Percentiles rank a stretch among this genome's conserved stretches.
Evolutionary conservation across 140 eudicot genomes (phyloP).

Genomic region (Stevia rebaudiana): DNA sequence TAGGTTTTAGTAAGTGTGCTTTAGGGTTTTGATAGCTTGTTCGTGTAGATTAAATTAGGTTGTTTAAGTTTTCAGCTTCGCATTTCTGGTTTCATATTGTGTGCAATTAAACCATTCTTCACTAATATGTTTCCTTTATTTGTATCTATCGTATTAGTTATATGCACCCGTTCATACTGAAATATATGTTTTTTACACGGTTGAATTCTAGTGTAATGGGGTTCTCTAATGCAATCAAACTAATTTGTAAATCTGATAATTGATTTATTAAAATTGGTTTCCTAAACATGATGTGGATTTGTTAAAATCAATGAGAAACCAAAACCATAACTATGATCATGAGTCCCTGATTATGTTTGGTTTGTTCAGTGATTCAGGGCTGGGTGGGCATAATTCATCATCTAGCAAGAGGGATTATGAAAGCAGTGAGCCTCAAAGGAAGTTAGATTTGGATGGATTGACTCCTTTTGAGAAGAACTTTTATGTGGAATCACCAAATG

Average conservation of each 20-base stretch:
- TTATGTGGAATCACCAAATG: conserved; percentile 70
- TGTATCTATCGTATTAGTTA: too few relatives aligned
- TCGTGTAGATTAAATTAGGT: background rate
- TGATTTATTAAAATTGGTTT: background rate
- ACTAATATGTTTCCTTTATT: too few relatives aligned
- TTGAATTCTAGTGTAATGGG: background rate
- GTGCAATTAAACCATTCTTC: background rate
- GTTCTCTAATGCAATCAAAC: background rate
- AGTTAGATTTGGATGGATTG: conserved; percentile 81
- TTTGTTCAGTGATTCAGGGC: conserved; percentile 68
- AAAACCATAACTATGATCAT: too few relatives aligned
- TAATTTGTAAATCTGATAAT: background rate
- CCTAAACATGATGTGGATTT: background rate
- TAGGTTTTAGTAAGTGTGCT: background rate
- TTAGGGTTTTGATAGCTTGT: conserved; percentile 18
- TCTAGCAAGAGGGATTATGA: conserved; percentile 51
- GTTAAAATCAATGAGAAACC: too few relatives aligned
- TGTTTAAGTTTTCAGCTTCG: conserved; percentile 19
- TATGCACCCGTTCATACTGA: background rate
- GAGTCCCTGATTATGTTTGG: background rate
- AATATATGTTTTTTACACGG: background rate
- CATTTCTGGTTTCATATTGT: background rate
- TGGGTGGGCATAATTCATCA: conserved; percentile 48
- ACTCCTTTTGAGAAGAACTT: conserved; percentile 92
- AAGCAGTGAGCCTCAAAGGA: conserved; percentile 43